Evolutionary conservation across 2,329 filamentous ascomycete species (phyloP), one percentile per base, ranked within the genome.

Genomic region (Talaromyces sp.): DNA sequence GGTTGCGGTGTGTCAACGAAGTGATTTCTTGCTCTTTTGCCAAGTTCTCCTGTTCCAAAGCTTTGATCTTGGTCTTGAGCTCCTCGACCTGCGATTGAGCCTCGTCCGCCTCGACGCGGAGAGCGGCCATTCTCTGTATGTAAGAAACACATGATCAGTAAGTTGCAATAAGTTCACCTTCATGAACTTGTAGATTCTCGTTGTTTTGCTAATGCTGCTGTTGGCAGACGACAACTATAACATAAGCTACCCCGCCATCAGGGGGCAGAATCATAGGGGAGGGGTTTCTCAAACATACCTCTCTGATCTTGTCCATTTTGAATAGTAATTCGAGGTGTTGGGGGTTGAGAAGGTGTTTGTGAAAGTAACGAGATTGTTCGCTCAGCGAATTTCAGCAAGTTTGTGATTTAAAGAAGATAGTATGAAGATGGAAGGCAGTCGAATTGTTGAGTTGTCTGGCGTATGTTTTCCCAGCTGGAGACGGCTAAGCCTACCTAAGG

Each of bases 21-120:
- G 91, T 96, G 81, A 98, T 96, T 80, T 98, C 94, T 82, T 98
- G 93, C 84, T 98, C 95, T 85, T 98, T 98, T 78, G 90, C 86
- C 69, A 97, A 86, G 80, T 93, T 97, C 84, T 98, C 94, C 81
- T 97, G 90, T 83, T 99, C 93, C 69, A 98, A 87, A 63, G 82
- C 80, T 86, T 97, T 98, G 83, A 97, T 86, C 83, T 92, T 93
- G 74, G 81, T 71, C 83, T 95, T 89, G 71, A 96, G 87, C 82
- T 98, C 94, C 78, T 97, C 92, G 70, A 90, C 89, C 83, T 94
- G 90, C 78, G 85, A 82, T 70, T 88, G 82, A 70, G 91, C 89
- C 78, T 95, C 90, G 77, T 98, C 95, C 75, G 92, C 91, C 87
- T 98, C 92, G 81, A 94, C 83, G 79, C 94, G 93, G 84, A 99